A percentile compares a stretch with the other conserved stretches of the same genome.
Evolutionary conservation across 345 rosid species (phyloP).

Genomic region (Camelina hispida): DNA sequence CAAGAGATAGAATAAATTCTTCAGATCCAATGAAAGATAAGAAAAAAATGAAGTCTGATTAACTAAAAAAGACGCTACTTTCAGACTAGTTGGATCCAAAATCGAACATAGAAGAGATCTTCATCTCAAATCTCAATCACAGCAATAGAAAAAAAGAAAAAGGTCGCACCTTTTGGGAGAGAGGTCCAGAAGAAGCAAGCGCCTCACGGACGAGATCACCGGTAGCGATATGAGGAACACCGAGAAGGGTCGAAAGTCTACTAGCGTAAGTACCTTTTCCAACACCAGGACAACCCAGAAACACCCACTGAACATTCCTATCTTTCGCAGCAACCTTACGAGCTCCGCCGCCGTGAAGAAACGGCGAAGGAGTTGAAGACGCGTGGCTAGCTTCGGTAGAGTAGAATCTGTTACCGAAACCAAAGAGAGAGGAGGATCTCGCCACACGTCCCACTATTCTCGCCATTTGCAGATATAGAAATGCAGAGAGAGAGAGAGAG

Average conservation of each 20-base stretch:
- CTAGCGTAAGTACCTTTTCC: constrained; percentile 99
- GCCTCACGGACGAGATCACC: constrained; percentile 97
- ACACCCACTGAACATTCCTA: constrained; percentile 89
- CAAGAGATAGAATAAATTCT: not conserved
- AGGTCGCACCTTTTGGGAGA: constrained; percentile 62
- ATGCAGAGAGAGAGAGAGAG: constrained; percentile 24
- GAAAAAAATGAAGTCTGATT: too few species aligned
- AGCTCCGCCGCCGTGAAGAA: constrained; percentile 41
- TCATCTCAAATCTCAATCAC: not conserved
- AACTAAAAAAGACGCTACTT: not conserved
- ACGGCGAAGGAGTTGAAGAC: constrained; percentile 15
- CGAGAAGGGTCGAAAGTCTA: constrained; percentile 77
- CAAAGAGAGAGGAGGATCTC: constrained; percentile 47
- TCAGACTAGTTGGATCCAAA: not conserved
- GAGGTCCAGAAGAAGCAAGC: constrained; percentile 78
- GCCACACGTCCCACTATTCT: constrained; percentile 50
- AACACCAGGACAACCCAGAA: constrained; percentile 92
- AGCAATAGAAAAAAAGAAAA: not conserved
- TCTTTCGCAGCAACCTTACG: constrained; percentile 52
- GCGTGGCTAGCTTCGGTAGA: constrained; percentile 35
- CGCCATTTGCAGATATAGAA: constrained; percentile 52
- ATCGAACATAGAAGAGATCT: not conserved
- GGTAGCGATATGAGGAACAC: constrained; percentile 94
- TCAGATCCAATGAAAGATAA: constrained; percentile 24
- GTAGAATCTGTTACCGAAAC: constrained; percentile 35